Percentiles rank a stretch among this genome's conserved stretches.
phyloP scores from a whole-genome alignment of 306 rosid genomes.

The Quillaja saponaria region DNA sequence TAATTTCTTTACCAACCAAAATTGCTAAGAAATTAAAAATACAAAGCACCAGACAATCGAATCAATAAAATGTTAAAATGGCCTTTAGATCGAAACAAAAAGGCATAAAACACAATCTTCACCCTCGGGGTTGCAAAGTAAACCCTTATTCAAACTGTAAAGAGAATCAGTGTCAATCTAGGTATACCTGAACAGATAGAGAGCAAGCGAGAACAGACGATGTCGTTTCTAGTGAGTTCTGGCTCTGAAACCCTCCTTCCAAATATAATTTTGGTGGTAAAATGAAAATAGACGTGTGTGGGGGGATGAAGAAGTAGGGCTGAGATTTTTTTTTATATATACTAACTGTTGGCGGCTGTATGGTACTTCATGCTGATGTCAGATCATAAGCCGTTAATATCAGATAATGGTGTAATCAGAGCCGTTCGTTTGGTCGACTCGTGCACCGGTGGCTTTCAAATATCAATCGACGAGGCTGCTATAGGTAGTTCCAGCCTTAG shows the following conservation, averaged over 20 bases:
- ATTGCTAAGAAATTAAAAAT: no score
- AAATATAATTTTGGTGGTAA: constrained; percentile 27
- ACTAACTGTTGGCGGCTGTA: constrained; percentile 23
- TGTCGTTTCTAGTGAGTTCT: constrained; percentile 33
- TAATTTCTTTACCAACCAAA: no score
- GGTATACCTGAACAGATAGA: constrained; percentile 37
- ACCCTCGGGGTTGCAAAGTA: constrained; percentile 48
- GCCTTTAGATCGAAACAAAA: not conserved
- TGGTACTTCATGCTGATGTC: constrained; percentile 9
- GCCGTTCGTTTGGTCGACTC: not conserved
- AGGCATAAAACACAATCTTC: not conserved
- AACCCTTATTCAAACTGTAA: constrained; percentile 39
- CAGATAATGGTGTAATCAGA: constrained; percentile 22
- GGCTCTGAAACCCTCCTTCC: constrained; percentile 5
- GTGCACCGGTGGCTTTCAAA: no score
- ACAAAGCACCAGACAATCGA: not conserved
- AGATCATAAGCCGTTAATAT: constrained; percentile 26
- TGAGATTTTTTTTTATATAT: constrained; percentile 23
- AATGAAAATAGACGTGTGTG: constrained; percentile 16
- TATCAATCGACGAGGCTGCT: no score
- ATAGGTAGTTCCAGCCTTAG: no score
- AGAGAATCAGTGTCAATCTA: not conserved
- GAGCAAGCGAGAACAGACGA: no score
- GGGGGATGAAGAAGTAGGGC: constrained; percentile 32
- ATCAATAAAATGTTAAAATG: not conserved